Base-by-base conservation (phyloP, 1,284 basidiomycete genomes). In the Trichosporon coremiiforme region DNA sequence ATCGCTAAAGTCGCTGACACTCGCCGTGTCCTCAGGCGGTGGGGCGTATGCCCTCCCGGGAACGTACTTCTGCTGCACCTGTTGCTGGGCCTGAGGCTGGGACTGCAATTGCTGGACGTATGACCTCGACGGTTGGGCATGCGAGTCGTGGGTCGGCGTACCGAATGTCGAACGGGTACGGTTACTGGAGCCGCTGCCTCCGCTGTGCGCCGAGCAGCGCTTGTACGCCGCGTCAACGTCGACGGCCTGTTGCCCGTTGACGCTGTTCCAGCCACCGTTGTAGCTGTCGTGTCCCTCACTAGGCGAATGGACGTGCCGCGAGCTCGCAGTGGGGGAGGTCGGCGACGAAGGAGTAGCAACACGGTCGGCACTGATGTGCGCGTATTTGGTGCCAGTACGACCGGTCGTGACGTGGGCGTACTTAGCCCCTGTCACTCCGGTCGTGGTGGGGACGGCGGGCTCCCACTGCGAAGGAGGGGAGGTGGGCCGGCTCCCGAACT, bases 361-460 rank as follows among this genome's bases (percentile, higher is more conserved):
- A 5, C 15, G 17, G 33, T 31, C 57, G 33, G 29, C 31, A 13
- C 31, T n/a, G 57, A 62, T 31, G 57, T 62, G 57, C 57, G 57
- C 57, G 29, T 62, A 62, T 15, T 33, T 31, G 0, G 57, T 62
- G 4, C 57, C 57, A 3, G 31, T 62, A 31, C 57, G 57, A 7
- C 57, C 57, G 1, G 31, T 35, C 33, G 57, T 35, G 57, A 62
- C 57, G 57, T 62, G 57, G 15, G 57, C 57, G 57, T 62, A 62
- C 29, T 33, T 31, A 2, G 57, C 13, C 29, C 57, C 57, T 7
- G 31, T 62, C 4, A 35, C 29, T 13, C 57, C 57, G 15, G 57
- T 62, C 29, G 57, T 33, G 13, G 17, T 22, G 15, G 57, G 57
- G 17, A 62, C 29, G 6, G 20, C 17, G 31, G 50, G 50, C 20